These are phyloP conservation scores for Cladosporium sp. DNA, from an alignment of 2,329 filamentous ascomycete genomes.

Conservation along the genomic window DNA sequence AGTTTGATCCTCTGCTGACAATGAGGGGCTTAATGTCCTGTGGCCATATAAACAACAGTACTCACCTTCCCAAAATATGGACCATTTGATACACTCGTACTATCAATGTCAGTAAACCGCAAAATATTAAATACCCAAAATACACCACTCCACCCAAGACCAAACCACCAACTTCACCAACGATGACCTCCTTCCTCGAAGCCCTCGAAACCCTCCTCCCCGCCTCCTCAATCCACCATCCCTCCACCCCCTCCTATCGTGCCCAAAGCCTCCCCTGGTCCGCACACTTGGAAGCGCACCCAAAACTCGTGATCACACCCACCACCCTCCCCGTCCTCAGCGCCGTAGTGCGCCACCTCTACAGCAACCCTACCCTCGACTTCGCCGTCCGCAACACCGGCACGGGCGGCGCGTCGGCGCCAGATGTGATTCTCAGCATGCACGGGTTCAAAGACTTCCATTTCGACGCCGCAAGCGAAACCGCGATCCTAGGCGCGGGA, in stretches of 20 bases:
- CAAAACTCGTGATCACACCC: conserved; percentile 34
- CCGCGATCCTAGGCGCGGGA: conserved; percentile 34
- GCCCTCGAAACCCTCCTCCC: conserved; percentile 9
- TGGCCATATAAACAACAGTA: too few relatives aligned
- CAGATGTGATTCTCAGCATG: conserved; percentile 36
- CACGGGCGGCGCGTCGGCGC: conserved; percentile 34
- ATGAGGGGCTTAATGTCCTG: too few relatives aligned
- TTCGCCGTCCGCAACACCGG: conserved; percentile 37
- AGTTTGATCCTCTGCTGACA: too few relatives aligned
- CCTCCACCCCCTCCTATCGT: conserved; percentile 14
- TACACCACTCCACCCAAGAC: too few relatives aligned
- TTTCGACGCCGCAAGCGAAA: conserved; percentile 30
- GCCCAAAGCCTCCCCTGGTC: conserved; percentile 30
- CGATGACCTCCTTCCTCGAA: conserved; percentile 10
- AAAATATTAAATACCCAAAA: too few relatives aligned
- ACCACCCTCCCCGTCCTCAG: conserved; percentile 27
- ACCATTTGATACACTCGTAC: too few relatives aligned
- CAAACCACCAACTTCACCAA: background rate
- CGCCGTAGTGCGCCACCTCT: conserved; percentile 31
- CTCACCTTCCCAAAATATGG: too few relatives aligned
- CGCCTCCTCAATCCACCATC: conserved; percentile 14
- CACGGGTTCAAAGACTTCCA: conserved; percentile 35
- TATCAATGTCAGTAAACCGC: too few relatives aligned
- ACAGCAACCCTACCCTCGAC: conserved; percentile 29
- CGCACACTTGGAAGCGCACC: conserved; percentile 30